Evolutionary conservation across 306 rosid species (phyloP).

Genomic region (Vicia faba): DNA sequence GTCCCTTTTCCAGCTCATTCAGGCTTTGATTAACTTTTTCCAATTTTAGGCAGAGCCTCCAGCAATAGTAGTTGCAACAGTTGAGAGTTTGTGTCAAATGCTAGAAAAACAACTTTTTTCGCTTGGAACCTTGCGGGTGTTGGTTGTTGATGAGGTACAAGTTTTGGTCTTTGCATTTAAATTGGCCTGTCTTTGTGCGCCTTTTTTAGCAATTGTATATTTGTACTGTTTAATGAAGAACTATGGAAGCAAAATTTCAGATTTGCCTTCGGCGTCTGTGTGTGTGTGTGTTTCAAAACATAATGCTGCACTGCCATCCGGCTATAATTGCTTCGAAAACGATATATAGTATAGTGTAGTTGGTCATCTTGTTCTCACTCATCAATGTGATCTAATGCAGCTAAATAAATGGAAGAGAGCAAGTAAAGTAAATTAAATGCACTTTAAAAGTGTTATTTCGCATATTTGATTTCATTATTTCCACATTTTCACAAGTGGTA

Average conservation of each 20-base stretch:
- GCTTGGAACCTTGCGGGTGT: slow-evolving; percentile 69
- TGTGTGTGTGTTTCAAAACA: slow-evolving; percentile 4
- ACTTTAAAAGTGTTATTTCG: not conserved
- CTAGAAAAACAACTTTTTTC: slow-evolving; percentile 61
- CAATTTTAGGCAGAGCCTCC: slow-evolving; percentile 90
- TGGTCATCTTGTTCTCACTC: slow-evolving; percentile 9
- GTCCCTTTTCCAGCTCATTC: slow-evolving; percentile 14
- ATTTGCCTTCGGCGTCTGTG: not conserved
- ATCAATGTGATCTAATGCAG: not conserved
- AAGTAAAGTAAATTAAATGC: slow-evolving; percentile 3
- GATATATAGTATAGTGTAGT: not conserved
- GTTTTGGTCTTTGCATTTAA: slow-evolving; percentile 24
- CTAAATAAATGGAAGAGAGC: slow-evolving; percentile 16
- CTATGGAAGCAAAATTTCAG: slow-evolving; percentile 19
- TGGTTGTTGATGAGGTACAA: slow-evolving; percentile 90
- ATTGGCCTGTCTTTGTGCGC: slow-evolving; percentile 5
- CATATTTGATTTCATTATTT: slow-evolving; percentile 16
- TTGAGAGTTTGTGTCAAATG: slow-evolving; percentile 86
- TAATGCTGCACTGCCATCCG: slow-evolving; percentile 20
- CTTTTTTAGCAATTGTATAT: slow-evolving; percentile 22
- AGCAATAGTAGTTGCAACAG: slow-evolving; percentile 76
- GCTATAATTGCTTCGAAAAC: slow-evolving; percentile 24
- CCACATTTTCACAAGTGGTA: slow-evolving; percentile 4
- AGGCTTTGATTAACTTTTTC: slow-evolving; percentile 31
- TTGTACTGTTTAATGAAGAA: not conserved